phyloP scores from a whole-genome alignment of 1,284 basidiomycete genomes.

The Malassezia brasiliensis region DNA sequence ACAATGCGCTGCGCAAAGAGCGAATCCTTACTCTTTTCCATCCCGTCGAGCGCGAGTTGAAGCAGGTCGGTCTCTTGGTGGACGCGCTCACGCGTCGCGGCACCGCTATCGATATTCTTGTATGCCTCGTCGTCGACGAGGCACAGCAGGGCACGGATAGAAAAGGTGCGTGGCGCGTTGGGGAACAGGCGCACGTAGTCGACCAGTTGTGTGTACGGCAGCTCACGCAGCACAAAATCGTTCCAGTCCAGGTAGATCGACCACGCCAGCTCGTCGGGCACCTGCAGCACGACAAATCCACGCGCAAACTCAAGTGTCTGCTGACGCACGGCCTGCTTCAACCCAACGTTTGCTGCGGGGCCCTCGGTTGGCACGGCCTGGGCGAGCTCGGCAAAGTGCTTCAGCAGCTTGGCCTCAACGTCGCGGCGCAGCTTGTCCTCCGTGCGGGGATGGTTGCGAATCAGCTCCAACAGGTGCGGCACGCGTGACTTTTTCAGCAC shows the following conservation, averaged over 20 bases:
- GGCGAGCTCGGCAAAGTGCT: constrained; percentile 25
- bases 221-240: constrained; percentile 62
- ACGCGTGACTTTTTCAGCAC: constrained; percentile 24
- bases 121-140: constrained; percentile 33
- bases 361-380: constrained; percentile 22
- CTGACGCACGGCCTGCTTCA: constrained; percentile 55
- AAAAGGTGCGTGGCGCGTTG: constrained; percentile 25
- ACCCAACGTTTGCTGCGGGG: constrained; percentile 1
- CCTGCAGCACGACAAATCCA: constrained; percentile 63
- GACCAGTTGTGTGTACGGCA: constrained; percentile 58
- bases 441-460: constrained; percentile 31
- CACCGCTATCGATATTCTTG: constrained; percentile 22
- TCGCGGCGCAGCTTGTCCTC: constrained; percentile 33
- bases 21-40: constrained; percentile 56
- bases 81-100: constrained; percentile 20
- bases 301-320: constrained; percentile 62
- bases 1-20: constrained; percentile 65
- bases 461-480: constrained; percentile 34
- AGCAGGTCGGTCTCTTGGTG: constrained; percentile 26
- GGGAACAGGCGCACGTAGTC: constrained; percentile 66
- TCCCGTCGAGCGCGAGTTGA: constrained; percentile 52
- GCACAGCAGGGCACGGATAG: constrained; percentile 27
- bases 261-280: constrained; percentile 74
- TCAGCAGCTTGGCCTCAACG: constrained; percentile 32
- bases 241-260: constrained; percentile 64